These are phyloP conservation scores for Adansonia madagascariensis DNA, from an alignment of 441 rosid species.

Conservation along the genomic window DNA sequence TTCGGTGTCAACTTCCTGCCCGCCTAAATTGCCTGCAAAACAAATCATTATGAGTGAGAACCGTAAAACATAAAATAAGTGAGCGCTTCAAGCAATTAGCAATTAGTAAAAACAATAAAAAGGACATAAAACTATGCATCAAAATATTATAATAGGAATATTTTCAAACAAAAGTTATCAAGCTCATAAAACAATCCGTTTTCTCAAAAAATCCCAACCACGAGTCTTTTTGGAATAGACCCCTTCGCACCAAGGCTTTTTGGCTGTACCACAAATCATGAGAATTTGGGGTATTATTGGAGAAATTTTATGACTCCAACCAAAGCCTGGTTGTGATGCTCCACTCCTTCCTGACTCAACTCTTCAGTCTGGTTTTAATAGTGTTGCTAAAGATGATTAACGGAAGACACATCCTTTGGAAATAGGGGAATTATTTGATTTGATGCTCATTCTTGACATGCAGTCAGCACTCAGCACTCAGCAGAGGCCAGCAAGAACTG, in stretches of 20 bases:
- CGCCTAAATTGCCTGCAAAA: background rate
- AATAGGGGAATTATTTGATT: background rate
- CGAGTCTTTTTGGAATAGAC: background rate
- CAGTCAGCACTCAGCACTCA: background rate
- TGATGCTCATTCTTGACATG: background rate
- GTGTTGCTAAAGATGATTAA: background rate
- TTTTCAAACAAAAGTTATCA: background rate
- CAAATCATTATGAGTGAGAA: background rate
- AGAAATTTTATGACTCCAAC: background rate
- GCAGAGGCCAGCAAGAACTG: background rate
- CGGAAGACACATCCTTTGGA: background rate
- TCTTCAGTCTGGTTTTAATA: background rate
- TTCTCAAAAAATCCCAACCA: background rate
- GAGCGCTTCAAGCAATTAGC: background rate
- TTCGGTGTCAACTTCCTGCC: constrained; percentile 1
- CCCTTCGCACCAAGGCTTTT: background rate
- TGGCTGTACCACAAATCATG: background rate
- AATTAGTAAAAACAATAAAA: background rate
- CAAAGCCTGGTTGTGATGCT: background rate
- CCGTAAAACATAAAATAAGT: background rate
- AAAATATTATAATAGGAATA: background rate
- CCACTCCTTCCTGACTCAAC: background rate
- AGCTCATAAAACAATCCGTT: no score
- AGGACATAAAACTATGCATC: background rate
- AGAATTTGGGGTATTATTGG: background rate